A percentile compares a stretch with the other conserved stretches of the same genome.
Conservation (phyloP, 2,329 filamentous ascomycete species). For the Phyllosticta citribraziliensis region DNA sequence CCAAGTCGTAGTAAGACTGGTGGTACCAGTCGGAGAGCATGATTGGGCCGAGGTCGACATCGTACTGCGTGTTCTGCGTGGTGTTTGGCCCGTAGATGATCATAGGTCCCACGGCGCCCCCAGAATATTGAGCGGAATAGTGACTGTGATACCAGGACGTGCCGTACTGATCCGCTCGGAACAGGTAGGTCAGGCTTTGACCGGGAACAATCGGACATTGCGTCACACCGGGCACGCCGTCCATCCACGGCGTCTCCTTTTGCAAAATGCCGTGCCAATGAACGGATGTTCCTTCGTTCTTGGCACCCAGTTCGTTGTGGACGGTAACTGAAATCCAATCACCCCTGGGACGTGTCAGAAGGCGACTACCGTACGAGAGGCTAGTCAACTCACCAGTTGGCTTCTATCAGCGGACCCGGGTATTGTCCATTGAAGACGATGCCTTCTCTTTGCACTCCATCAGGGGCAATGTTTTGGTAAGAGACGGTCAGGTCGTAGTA, state of each 20-base stretch:
- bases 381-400: constrained; percentile 23
- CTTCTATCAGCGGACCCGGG: constrained; percentile 23
- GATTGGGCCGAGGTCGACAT: constrained; percentile 20
- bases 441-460: constrained; percentile 21
- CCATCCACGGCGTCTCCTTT: constrained; percentile 24
- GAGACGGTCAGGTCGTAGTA: constrained; percentile 12
- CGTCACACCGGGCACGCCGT: constrained; percentile 25
- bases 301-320: constrained; percentile 18
- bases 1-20: constrained; percentile 12
- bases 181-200: constrained; percentile 18
- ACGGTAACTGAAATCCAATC: constrained; percentile 18
- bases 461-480: constrained; percentile 14
- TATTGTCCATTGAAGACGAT: constrained; percentile 23
- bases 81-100: constrained; percentile 19
- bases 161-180: constrained; percentile 23
- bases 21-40: constrained; percentile 20
- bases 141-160: constrained; percentile 19
- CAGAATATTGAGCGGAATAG: constrained; percentile 21
- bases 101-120: constrained; percentile 19
- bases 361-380: constrained; percentile 15
- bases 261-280: constrained; percentile 28
- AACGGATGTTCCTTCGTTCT: constrained; percentile 24
- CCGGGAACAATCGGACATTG: constrained; percentile 29
- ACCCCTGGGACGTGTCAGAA: constrained; percentile 15
- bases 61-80: constrained; percentile 16